Evolutionary conservation across 2,329 filamentous ascomycete genomes (phyloP).

Genomic region (Fusarium subglutinans): DNA sequence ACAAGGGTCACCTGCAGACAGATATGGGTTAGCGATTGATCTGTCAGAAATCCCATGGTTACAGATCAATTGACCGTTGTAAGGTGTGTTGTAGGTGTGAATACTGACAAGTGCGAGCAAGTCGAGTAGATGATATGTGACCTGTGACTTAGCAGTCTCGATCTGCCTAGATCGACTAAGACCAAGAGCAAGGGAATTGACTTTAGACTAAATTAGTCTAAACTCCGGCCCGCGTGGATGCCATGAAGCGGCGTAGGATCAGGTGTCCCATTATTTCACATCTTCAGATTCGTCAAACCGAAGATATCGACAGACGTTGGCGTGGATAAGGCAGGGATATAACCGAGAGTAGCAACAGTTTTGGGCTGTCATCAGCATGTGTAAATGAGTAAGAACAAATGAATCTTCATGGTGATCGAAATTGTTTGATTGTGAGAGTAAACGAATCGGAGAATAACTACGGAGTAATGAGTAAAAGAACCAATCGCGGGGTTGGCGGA

Average conservation of each 20-base stretch:
- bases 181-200: neutral
- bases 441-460: neutral
- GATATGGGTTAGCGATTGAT: neutral
- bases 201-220: neutral
- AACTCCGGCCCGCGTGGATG: neutral
- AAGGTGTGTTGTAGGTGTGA: neutral
- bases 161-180: neutral
- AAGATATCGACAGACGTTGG: neutral
- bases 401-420: neutral
- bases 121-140: neutral
- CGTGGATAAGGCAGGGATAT: neutral
- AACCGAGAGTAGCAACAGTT: neutral
- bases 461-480: neutral
- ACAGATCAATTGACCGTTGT: neutral
- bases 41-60: slow-evolving; percentile 23
- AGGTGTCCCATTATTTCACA: neutral
- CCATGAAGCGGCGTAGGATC: neutral
- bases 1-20: neutral
- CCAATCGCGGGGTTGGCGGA: neutral
- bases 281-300: neutral
- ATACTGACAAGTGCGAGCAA: neutral
- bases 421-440: neutral
- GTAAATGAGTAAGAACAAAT: neutral
- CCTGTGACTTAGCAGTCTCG: neutral
- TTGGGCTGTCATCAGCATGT: neutral